Evolutionary conservation across 495 filamentous ascomycete genomes (phyloP).

Genomic region (Xylaria scruposa): DNA sequence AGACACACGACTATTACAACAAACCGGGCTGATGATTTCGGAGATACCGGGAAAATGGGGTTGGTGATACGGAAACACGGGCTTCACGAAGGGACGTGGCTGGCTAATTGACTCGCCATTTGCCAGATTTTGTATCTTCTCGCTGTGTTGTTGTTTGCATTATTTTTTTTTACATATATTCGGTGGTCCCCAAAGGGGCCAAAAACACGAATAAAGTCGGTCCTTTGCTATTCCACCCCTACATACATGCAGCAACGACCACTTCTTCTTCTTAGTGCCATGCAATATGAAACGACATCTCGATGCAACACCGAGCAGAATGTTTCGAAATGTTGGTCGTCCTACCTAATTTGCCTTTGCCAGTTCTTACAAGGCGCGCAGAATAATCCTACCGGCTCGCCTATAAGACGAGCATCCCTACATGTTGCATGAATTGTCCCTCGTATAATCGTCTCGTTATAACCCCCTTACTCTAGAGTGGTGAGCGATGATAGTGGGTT

Average conservation of each 20-base stretch:
- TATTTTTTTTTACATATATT: background rate
- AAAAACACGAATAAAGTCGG: background rate
- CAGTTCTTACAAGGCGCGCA: background rate
- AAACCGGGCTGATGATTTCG: constrained; percentile 1
- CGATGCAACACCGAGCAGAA: background rate
- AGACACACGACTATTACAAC: background rate
- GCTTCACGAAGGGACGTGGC: background rate
- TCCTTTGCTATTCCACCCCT: background rate
- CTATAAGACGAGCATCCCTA: background rate
- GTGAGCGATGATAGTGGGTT: constrained; percentile 4
- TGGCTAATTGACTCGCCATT: background rate
- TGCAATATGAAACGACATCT: background rate
- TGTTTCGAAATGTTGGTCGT: background rate
- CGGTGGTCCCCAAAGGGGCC: background rate
- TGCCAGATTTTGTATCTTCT: background rate
- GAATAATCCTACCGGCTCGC: background rate
- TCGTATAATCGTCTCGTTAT: background rate
- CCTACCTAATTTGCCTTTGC: background rate
- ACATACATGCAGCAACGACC: background rate
- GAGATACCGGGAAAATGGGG: background rate
- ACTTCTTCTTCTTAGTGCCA: background rate
- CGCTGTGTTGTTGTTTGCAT: background rate
- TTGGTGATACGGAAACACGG: constrained; percentile 12
- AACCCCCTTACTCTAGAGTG: background rate
- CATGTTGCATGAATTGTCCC: background rate